Evolutionary conservation across 2,329 filamentous ascomycete species (phyloP).

Genomic region (Aspergillus persii): DNA sequence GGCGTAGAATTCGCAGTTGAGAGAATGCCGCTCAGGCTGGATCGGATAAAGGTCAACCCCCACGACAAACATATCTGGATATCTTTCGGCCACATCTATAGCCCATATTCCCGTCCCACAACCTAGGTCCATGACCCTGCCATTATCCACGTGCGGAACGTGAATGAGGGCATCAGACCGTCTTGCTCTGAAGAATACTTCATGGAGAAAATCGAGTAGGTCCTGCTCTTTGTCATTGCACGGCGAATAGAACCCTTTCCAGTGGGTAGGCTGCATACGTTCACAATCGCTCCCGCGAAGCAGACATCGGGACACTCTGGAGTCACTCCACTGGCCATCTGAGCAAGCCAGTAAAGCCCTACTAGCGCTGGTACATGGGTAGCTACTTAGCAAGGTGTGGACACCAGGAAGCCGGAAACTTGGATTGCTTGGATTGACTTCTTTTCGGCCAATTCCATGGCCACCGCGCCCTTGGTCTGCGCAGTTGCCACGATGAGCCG

Average conservation of each 20-base stretch:
- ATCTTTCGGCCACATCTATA: not conserved
- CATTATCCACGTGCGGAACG: not conserved
- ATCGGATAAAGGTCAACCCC: not conserved
- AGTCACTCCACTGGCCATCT: not conserved
- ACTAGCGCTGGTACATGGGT: not conserved
- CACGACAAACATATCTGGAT: not conserved
- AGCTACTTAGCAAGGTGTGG: not conserved
- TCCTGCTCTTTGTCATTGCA: not conserved
- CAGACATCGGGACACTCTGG: not conserved
- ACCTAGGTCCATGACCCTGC: not conserved
- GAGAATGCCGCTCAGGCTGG: not conserved
- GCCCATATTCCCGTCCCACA: slow-evolving; percentile 3
- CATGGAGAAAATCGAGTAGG: not conserved
- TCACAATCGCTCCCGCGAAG: not conserved
- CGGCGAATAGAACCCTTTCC: not conserved
- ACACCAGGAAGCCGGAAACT: not conserved
- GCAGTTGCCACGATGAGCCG: too few relatives aligned
- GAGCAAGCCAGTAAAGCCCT: not conserved
- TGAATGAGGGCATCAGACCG: not conserved
- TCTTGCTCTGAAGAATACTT: not conserved
- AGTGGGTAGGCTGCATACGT: not conserved
- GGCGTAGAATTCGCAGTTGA: not conserved
- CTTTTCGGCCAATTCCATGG: too few relatives aligned
- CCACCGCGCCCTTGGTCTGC: too few relatives aligned
- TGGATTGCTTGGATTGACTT: too few relatives aligned